These are phyloP conservation scores for Backusella circina DNA, from an alignment of 192 early-diverging fungal genomes.

Conservation along the genomic window DNA sequence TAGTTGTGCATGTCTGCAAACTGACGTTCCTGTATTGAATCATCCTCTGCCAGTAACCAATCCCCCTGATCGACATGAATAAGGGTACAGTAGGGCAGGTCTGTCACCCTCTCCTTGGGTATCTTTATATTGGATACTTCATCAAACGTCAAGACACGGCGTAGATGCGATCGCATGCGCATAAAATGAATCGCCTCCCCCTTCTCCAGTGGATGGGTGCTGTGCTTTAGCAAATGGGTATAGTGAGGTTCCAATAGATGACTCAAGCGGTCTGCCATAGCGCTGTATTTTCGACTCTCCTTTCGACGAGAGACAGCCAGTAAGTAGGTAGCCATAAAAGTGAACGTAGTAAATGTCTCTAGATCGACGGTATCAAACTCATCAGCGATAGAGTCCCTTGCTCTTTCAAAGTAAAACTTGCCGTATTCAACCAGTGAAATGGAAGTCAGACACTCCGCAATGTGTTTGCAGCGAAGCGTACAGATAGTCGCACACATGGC, in stretches of 20 bases:
- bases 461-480: slow-evolving; percentile 9
- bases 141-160: background rate
- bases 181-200: background rate
- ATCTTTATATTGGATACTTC: slow-evolving; percentile 4
- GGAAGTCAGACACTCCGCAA: background rate
- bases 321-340: background rate
- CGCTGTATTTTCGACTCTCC: background rate
- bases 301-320: background rate
- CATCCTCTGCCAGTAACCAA: background rate
- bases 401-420: slow-evolving; percentile 7
- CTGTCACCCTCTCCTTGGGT: background rate
- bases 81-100: background rate
- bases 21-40: background rate
- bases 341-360: slow-evolving; percentile 4
- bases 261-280: background rate
- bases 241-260: background rate
- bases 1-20: background rate
- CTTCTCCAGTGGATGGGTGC: background rate
- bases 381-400: slow-evolving; percentile 5
- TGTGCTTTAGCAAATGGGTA: background rate
- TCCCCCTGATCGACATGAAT: background rate
- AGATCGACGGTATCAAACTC: background rate
- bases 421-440: background rate
- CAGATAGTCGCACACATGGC: slow-evolving; percentile 12
- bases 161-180: background rate